Percentiles rank a stretch among this genome's conserved stretches.
Evolutionary conservation across 192 early-diverging fungal species (phyloP).

Genomic region (Geranomyces variabilis): DNA sequence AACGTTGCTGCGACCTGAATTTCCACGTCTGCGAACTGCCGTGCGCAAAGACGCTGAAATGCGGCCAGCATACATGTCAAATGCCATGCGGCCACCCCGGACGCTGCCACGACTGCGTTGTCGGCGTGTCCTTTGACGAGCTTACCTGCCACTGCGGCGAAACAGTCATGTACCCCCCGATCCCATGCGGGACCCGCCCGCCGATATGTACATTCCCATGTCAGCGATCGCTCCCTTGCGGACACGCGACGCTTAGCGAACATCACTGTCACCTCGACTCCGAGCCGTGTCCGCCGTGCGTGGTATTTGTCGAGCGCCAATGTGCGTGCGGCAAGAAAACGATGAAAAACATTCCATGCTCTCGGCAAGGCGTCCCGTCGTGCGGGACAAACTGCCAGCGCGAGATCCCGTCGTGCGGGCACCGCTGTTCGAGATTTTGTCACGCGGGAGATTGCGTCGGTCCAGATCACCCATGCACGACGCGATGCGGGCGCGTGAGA

Average conservation of each 20-base stretch:
- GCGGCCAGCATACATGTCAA: slow-evolving; percentile 45
- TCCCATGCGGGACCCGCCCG: slow-evolving; percentile 78
- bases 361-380: slow-evolving; percentile 65
- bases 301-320: slow-evolving; percentile 71
- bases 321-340: slow-evolving; percentile 74
- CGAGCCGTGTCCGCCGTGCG: slow-evolving; percentile 90
- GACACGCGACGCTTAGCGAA: slow-evolving; percentile 68
- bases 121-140: slow-evolving; percentile 78
- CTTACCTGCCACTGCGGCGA: slow-evolving; percentile 84
- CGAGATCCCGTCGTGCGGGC: slow-evolving; percentile 66
- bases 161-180: slow-evolving; percentile 79
- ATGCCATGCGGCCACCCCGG: slow-evolving; percentile 49
- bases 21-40: slow-evolving; percentile 44
- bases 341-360: slow-evolving; percentile 83
- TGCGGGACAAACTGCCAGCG: slow-evolving; percentile 74
- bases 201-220: slow-evolving; percentile 79
- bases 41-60: slow-evolving; percentile 49
- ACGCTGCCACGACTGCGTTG: slow-evolving; percentile 56
- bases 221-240: slow-evolving; percentile 70
- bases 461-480: slow-evolving; percentile 65
- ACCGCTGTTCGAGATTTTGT: slow-evolving; percentile 81
- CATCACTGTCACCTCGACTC: slow-evolving; percentile 87
- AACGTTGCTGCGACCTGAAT: slow-evolving; percentile 43
- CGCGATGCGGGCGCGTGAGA: slow-evolving; percentile 76
- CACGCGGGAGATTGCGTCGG: slow-evolving; percentile 74